These are phyloP conservation scores for Naganishia kalamii DNA, from an alignment of 768 basidiomycete species.

Conservation along the genomic window DNA sequence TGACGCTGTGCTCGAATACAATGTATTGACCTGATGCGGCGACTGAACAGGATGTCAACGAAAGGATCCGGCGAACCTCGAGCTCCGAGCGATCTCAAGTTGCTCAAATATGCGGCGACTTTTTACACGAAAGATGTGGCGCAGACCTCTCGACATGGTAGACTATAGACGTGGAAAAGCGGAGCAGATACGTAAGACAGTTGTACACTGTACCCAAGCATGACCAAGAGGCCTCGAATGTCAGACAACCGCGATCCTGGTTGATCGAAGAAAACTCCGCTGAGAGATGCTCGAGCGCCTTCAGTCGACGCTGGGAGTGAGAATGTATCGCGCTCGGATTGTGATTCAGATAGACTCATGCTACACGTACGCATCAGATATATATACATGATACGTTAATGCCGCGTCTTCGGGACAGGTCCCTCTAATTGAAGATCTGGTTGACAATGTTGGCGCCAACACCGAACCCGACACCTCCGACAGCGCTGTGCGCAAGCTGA, in stretches of 20 bases:
- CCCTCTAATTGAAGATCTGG: neutral
- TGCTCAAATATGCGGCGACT: slow-evolving; percentile 7
- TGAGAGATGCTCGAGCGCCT: no score
- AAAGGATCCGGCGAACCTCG: neutral
- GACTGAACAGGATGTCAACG: neutral
- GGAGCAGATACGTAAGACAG: neutral
- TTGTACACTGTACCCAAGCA: neutral
- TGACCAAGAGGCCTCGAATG: no score
- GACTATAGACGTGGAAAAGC: neutral
- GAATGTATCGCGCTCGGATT: no score
- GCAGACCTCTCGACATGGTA: neutral
- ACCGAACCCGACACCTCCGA: slow-evolving; percentile 17
- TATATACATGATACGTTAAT: no score
- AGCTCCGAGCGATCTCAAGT: slow-evolving; percentile 5
- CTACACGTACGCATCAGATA: no score
- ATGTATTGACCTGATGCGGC: neutral
- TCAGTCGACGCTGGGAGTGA: no score
- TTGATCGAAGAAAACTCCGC: no score
- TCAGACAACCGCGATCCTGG: no score
- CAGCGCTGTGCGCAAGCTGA: slow-evolving; percentile 20
- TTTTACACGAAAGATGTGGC: neutral
- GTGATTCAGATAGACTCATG: no score
- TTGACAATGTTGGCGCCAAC: neutral
- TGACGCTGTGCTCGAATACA: no score
- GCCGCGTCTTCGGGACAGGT: no score